These are phyloP conservation scores for Ustilago lituana DNA, from an alignment of 1,284 basidiomycete species.

Conservation along the genomic window DNA sequence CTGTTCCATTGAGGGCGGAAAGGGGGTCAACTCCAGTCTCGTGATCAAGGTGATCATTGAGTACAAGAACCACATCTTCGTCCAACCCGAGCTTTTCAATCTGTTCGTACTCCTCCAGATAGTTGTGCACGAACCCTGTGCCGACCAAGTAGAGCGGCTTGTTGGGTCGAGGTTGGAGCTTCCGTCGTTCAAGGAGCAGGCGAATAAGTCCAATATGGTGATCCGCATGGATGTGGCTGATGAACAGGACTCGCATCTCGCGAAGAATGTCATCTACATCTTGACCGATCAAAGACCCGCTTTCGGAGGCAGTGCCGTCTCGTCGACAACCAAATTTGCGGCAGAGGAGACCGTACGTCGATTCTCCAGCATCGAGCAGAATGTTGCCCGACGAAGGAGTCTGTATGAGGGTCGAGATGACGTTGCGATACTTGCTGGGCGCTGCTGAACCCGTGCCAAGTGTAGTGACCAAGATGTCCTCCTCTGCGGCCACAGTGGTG, in stretches of 20 bases:
- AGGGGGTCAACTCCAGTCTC: constrained; percentile 45
- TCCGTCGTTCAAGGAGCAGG: constrained; percentile 77
- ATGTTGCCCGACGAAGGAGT: constrained; percentile 68
- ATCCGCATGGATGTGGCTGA: constrained; percentile 91
- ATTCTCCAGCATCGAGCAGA: constrained; percentile 89
- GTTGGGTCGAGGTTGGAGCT: constrained; percentile 69
- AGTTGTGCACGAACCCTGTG: constrained; percentile 72
- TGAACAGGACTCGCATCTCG: constrained; percentile 81
- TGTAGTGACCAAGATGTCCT: constrained; percentile 76
- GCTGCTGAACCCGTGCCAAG: constrained; percentile 89
- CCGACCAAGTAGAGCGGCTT: constrained; percentile 77
- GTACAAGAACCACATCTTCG: constrained; percentile 68
- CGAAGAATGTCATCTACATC: constrained; percentile 69
- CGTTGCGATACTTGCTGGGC: constrained; percentile 72
- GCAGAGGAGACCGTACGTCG: constrained; percentile 86
- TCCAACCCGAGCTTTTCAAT: constrained; percentile 76
- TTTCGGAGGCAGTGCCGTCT: constrained; percentile 27
- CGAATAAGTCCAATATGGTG: constrained; percentile 86
- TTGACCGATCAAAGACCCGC: constrained; percentile 12
- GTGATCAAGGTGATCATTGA: constrained; percentile 51
- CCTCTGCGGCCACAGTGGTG: constrained; percentile 4
- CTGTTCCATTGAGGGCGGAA: neutral
- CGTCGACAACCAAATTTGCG: constrained; percentile 75
- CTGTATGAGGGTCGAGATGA: constrained; percentile 61
- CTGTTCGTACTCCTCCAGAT: constrained; percentile 75